These are phyloP conservation scores for Kwoniella sp. DNA, from an alignment of 768 basidiomycete species.

Conservation along the genomic window DNA sequence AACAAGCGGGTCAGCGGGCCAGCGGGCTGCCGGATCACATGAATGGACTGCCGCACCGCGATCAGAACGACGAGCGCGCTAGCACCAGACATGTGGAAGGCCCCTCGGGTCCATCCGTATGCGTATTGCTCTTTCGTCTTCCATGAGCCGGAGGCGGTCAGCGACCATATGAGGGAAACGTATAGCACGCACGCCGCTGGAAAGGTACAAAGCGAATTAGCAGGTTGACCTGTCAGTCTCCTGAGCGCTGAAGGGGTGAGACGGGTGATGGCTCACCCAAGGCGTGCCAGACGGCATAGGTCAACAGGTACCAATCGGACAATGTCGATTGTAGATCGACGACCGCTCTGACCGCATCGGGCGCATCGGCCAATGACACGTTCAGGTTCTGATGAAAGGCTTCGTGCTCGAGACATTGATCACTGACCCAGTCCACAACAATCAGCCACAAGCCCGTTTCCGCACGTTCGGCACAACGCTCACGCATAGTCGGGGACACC, in stretches of 20 bases:
- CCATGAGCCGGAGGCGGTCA: slow-evolving; percentile 34
- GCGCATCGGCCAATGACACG: no score
- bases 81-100: slow-evolving; percentile 17
- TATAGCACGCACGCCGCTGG: slow-evolving; percentile 15
- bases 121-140: slow-evolving; percentile 14
- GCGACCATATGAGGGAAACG: slow-evolving; percentile 22
- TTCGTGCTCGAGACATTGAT: no score
- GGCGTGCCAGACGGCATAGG: slow-evolving; percentile 24
- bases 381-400: no score
- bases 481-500: slow-evolving; percentile 17
- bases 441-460: no score
- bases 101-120: slow-evolving; percentile 27
- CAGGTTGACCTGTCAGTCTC: neutral
- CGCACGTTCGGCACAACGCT: no score
- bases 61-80: slow-evolving; percentile 23
- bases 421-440: no score
- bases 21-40: neutral
- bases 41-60: slow-evolving; percentile 21
- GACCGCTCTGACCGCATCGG: no score
- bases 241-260: neutral
- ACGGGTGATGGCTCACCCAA: slow-evolving; percentile 11
- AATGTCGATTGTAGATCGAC: no score
- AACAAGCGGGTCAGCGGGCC: neutral
- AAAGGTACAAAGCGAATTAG: neutral
- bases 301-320: no score